phyloP scores from a whole-genome alignment of 495 filamentous ascomycete species.

The Daldinia loculata region DNA sequence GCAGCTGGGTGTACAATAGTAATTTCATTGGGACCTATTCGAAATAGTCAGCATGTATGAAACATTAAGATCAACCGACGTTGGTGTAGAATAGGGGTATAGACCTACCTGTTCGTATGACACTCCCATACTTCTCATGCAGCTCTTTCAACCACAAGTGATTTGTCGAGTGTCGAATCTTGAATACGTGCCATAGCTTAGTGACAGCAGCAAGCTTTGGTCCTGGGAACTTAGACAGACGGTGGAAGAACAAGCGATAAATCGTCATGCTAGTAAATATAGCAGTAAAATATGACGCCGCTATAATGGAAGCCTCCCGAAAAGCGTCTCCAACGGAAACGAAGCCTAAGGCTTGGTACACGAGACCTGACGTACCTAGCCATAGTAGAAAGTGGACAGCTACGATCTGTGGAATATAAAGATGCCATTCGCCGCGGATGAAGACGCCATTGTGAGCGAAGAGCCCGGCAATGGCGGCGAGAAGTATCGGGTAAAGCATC shows the following conservation, averaged over 20 bases:
- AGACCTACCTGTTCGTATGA: constrained; percentile 51
- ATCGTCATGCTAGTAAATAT: constrained; percentile 46
- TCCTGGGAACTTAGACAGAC: constrained; percentile 52
- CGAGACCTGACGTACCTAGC: not conserved
- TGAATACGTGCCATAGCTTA: constrained; percentile 50
- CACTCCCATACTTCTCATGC: constrained; percentile 52
- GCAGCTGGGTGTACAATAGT: constrained; percentile 47
- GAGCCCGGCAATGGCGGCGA: constrained; percentile 1
- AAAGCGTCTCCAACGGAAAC: not conserved
- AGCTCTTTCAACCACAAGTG: constrained; percentile 47
- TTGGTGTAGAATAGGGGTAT: not conserved
- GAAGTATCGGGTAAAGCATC: not conserved
- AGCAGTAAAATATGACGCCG: not conserved
- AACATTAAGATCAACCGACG: not conserved
- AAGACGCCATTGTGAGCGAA: constrained; percentile 17
- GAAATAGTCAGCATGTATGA: not conserved
- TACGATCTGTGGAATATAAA: constrained; percentile 14
- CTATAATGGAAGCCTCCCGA: not conserved
- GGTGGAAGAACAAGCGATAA: constrained; percentile 60
- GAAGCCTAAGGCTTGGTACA: constrained; percentile 20
- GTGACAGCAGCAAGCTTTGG: constrained; percentile 50
- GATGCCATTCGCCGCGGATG: constrained; percentile 14
- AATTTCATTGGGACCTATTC: constrained; percentile 48
- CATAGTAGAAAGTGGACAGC: constrained; percentile 15
- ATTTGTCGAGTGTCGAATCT: constrained; percentile 46